Percentiles rank a stretch among this genome's conserved stretches.
Conservation (phyloP, 345 rosid species). For the Limnanthes douglasii region DNA sequence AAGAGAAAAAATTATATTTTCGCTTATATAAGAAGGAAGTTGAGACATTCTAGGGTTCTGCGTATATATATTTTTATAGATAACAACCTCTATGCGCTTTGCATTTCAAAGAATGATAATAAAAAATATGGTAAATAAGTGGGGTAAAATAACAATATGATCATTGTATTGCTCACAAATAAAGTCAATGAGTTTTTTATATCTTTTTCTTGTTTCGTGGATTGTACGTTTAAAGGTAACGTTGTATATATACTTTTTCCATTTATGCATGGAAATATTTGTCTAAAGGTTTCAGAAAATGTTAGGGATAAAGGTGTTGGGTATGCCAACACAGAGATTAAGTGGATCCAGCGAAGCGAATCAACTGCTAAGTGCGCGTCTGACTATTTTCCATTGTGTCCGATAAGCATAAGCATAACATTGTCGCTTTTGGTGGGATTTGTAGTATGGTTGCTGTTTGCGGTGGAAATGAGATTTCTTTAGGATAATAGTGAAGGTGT, state of each 20-base stretch:
- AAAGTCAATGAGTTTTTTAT: background rate
- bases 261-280: slow-evolving; percentile 61
- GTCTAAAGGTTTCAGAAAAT: slow-evolving; percentile 59
- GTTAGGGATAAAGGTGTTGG: slow-evolving; percentile 68
- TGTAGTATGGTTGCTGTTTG: no score
- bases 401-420: no score
- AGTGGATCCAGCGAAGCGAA: slow-evolving; percentile 69
- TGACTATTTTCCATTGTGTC: no score
- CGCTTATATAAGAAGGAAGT: slow-evolving; percentile 67
- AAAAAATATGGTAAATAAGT: no score
- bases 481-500: no score
- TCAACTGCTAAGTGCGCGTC: no score
- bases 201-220: background rate
- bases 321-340: slow-evolving; percentile 60
- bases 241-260: background rate
- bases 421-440: no score
- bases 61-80: slow-evolving; percentile 16
- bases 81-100: background rate
- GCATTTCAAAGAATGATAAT: no score
- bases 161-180: background rate
- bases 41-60: slow-evolving; percentile 50
- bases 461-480: no score
- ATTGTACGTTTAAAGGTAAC: background rate
- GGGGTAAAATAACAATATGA: no score
- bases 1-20: slow-evolving; percentile 53